Percentiles rank a stretch among this genome's conserved stretches.
Evolutionary conservation across 768 basidiomycete species (phyloP).

Genomic region (Cyathus striatus): DNA sequence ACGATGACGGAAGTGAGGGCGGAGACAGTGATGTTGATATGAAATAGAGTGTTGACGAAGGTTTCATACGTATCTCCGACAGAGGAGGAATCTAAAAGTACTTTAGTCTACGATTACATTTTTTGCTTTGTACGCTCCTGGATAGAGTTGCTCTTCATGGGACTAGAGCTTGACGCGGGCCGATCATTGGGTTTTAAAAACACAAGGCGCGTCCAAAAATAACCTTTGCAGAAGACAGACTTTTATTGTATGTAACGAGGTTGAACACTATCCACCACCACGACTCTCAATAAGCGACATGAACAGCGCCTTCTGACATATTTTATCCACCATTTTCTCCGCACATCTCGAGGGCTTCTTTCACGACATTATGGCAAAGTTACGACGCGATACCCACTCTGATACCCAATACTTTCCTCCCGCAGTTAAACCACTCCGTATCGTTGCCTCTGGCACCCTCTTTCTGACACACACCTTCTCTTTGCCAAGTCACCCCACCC

Average conservation of each 20-base stretch:
- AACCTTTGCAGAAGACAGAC: neutral
- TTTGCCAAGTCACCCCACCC: constrained; percentile 54
- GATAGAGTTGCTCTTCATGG: too few species aligned
- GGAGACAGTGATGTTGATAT: constrained; percentile 55
- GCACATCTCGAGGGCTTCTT: neutral
- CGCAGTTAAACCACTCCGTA: constrained; percentile 47
- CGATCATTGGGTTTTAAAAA: neutral
- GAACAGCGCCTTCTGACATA: too few species aligned
- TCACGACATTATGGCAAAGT: constrained; percentile 34
- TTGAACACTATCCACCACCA: too few species aligned
- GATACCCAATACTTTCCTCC: constrained; percentile 20
- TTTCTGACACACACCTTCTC: constrained; percentile 73
- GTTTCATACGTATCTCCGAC: constrained; percentile 1
- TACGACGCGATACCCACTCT: constrained; percentile 36
- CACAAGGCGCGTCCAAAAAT: neutral
- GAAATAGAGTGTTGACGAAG: constrained; percentile 27
- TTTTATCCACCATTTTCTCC: neutral
- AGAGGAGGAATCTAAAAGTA: constrained; percentile 1
- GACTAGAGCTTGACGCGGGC: neutral
- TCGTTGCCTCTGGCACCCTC: constrained; percentile 76
- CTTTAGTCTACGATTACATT: neutral
- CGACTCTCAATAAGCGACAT: neutral
- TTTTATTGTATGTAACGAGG: too few species aligned
- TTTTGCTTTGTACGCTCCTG: too few species aligned
- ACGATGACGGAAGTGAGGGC: constrained; percentile 54